These are phyloP conservation scores for Cryptococcus sp. DNA, from an alignment of 1,284 basidiomycete species.

Conservation along the genomic window DNA sequence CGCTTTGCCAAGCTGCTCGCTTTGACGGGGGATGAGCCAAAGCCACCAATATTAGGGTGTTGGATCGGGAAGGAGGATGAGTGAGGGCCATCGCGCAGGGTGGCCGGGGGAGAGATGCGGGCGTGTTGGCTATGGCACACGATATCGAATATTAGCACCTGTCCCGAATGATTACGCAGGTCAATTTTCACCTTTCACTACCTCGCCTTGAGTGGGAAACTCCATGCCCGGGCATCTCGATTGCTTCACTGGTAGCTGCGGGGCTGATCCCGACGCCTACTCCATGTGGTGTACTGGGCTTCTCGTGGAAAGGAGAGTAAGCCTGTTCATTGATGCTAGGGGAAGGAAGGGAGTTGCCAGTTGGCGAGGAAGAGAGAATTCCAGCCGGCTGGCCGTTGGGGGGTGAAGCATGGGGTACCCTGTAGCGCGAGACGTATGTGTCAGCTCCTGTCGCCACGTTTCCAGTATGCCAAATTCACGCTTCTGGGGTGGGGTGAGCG, in stretches of 20 bases:
- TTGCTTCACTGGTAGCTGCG: constrained; percentile 38
- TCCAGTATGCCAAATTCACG: constrained; percentile 61
- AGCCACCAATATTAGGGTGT: constrained; percentile 29
- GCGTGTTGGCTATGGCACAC: constrained; percentile 23
- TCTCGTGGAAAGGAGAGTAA: constrained; percentile 20
- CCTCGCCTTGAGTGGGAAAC: constrained; percentile 33
- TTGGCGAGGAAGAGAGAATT: constrained; percentile 48
- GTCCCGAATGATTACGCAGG: background rate
- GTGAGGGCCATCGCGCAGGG: constrained; percentile 32
- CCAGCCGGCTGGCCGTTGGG: constrained; percentile 32
- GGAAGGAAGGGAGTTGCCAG: constrained; percentile 28
- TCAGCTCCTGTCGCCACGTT: background rate
- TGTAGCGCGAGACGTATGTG: constrained; percentile 15
- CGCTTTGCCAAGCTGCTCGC: constrained; percentile 44
- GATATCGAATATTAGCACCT: background rate
- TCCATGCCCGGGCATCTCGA: constrained; percentile 36
- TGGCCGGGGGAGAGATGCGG: constrained; percentile 44
- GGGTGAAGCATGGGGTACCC: constrained; percentile 51
- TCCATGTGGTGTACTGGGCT: constrained; percentile 14
- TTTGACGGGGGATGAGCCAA: constrained; percentile 50
- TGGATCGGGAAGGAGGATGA: constrained; percentile 48
- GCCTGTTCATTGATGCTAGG: constrained; percentile 16
- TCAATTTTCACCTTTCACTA: constrained; percentile 43
- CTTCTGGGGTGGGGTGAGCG: constrained; percentile 91
- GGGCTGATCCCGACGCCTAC: constrained; percentile 49